These are phyloP conservation scores for Annulohypoxylon bovei DNA, from an alignment of 495 filamentous ascomycete species.

Conservation along the genomic window DNA sequence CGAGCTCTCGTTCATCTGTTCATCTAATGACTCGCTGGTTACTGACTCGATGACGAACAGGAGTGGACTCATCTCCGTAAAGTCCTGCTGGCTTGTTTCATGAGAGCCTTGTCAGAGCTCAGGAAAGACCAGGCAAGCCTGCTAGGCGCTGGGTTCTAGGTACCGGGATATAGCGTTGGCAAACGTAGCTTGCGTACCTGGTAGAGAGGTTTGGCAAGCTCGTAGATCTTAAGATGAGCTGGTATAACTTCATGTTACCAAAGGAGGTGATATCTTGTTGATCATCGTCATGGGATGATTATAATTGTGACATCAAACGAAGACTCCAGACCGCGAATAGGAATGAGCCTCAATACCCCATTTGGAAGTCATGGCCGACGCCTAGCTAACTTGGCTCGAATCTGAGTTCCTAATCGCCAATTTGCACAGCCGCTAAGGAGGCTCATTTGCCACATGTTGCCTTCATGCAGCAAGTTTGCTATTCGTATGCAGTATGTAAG, in stretches of 20 bases:
- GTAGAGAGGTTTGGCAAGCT: slow-evolving; percentile 6
- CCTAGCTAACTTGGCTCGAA: slow-evolving; percentile 12
- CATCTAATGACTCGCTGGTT: slow-evolving; percentile 16
- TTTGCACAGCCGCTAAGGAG: slow-evolving; percentile 11
- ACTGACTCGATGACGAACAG: slow-evolving; percentile 19
- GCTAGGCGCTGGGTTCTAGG: slow-evolving; percentile 3
- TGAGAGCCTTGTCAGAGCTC: slow-evolving; percentile 1
- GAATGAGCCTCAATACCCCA: slow-evolving; percentile 17
- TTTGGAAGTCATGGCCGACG: slow-evolving; percentile 33
- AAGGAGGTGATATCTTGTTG: slow-evolving; percentile 26
- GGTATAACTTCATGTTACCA: slow-evolving; percentile 31
- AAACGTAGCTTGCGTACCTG: not conserved
- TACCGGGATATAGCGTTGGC: slow-evolving; percentile 14
- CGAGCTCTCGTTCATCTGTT: not conserved
- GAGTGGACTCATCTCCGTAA: not conserved
- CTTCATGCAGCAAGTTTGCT: not conserved
- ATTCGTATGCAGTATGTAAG: slow-evolving; percentile 6
- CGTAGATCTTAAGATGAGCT: slow-evolving; percentile 31
- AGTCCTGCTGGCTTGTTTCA: slow-evolving; percentile 21
- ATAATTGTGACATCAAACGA: slow-evolving; percentile 36
- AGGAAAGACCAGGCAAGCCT: not conserved
- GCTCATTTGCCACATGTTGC: slow-evolving; percentile 16
- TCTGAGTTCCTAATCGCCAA: slow-evolving; percentile 2
- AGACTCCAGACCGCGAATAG: slow-evolving; percentile 20
- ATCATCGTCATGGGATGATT: slow-evolving; percentile 25